A percentile compares a stretch with the other conserved stretches of the same genome.
phyloP scores from a whole-genome alignment of 352 stramenopile species.

The Phytopythium kandeliae region DNA sequence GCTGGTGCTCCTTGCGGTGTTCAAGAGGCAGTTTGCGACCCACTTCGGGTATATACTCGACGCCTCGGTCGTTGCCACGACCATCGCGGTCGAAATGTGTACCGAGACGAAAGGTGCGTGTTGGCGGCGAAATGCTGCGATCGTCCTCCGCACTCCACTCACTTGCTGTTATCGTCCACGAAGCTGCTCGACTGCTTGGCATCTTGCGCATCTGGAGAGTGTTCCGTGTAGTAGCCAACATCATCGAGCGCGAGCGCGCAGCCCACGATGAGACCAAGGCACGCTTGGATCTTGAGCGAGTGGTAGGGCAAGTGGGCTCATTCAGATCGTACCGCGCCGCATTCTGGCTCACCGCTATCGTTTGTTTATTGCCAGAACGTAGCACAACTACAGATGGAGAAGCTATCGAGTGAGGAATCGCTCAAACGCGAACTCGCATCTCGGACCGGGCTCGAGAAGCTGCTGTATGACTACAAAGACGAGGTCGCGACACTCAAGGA shows the following conservation, averaged over 20 bases:
- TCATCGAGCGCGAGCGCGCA: slow-evolving; percentile 41
- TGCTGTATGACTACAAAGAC: slow-evolving; percentile 67
- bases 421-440: slow-evolving; percentile 58
- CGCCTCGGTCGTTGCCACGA: slow-evolving; percentile 20
- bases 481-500: slow-evolving; percentile 71
- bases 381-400: slow-evolving; percentile 37
- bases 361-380: slow-evolving; percentile 18
- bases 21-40: slow-evolving; percentile 39
- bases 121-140: background rate
- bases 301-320: slow-evolving; percentile 18
- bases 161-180: background rate
- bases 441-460: slow-evolving; percentile 32
- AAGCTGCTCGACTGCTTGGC: slow-evolving; percentile 41
- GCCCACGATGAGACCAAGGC: slow-evolving; percentile 30
- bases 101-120: slow-evolving; percentile 45
- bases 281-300: slow-evolving; percentile 40
- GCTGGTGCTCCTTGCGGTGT: slow-evolving; percentile 28
- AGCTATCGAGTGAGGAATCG: slow-evolving; percentile 39
- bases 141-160: background rate
- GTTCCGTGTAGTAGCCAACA: slow-evolving; percentile 41
- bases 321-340: background rate
- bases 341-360: background rate
- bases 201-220: slow-evolving; percentile 56
- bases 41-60: slow-evolving; percentile 63
- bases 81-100: slow-evolving; percentile 38